Base-by-base conservation (phyloP, 2,329 filamentous ascomycete species). In the Alternaria brassicae region DNA sequence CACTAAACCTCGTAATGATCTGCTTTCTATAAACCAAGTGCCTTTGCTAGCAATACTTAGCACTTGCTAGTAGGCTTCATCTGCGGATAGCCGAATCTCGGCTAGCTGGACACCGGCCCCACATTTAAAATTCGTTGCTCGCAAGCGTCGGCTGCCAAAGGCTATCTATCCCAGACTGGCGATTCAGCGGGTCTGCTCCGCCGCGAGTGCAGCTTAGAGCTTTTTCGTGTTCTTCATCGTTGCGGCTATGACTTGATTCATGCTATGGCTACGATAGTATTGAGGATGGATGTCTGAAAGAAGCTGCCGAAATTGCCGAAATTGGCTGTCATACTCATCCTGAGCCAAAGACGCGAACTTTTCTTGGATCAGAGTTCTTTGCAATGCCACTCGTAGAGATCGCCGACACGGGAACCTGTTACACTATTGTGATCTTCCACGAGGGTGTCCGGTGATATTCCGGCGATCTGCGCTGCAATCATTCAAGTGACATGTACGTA, bases 371-470 rank as follows among this genome's bases (percentile, higher is more conserved):
- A 25, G 8, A n/a, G 10, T 32, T 48, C 32, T 32, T 48, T 19
- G 44, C 44, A 25, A 23, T 2, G 3, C 15, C 44, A 30, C 44
- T n/a, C 25, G 15, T 19, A 48, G 13, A 48, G 44, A 48, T 48
- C 44, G 44, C 30, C 34, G 42, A 50, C 44, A 55, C 34, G 53
- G 49, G 53, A 34, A 37, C 19, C 21, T 50, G 34, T 50, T 23
- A 50, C 19, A 28, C 51, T 53, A 53, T 40, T 27, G 51, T 30
- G 51, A 49, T 55, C 17, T 55, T 23, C 42, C 34, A 55, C 41
- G 25, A 40, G 34, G 42, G 27, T 39, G 17, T 4, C 40, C 56
- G 54, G 54, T 53, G 54, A 51, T 56, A 56, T 41, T 27, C 47
- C 48, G 48, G 48, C 44, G 54, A 56, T 56, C 54, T 42, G 23